Base-by-base conservation (phyloP, 2,329 filamentous ascomycete genomes). In the Cryphonectria nitschkei region DNA sequence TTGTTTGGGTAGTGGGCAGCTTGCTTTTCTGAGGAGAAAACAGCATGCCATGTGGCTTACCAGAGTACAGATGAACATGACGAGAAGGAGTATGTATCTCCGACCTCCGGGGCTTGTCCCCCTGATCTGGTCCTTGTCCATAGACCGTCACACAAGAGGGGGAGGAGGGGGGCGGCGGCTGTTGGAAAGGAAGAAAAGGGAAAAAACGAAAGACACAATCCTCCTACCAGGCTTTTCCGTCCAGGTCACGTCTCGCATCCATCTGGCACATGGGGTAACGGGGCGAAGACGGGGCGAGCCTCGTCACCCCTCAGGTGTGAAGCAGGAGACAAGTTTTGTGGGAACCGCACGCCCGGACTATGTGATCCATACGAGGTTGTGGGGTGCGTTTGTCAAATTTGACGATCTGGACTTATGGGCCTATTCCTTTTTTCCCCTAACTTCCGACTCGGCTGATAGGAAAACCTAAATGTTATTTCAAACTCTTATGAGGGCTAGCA, bases 291-390 rank as follows among this genome's bases (percentile, higher is more conserved):
- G 62, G 62, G 39, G 41, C 37, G n/a, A 50, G 34, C 62, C 39
- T 52, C 62, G 63, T 52, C 63, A 64, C 37, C 14, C 39, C 7
- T 32, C 41, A 29, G 26, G 19, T 52, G 63, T 41, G 63, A 50
- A 65, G 41, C 41, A 65, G 63, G 63, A 65, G 63, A n/a, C 41
- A 34, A 50, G 43, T 32, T 52, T 52, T 65, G 63, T 65, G 63
- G 63, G 29, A 50, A 46, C 63, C 63, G 26, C 26, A 26, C 39
- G 43, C 29, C 32, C 16, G 14, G 41, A 34, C 41, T 19, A 29
- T 14, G 41, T 14, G 41, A 34, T 52, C 63, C 43, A 32, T 52
- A 22, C 41, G n/a, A 46, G 14, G 22, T 46, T 64, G 37, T 46
- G 37, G 61, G 37, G 37, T 64, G 37, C 41, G 32, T 64, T 64